Conservation (phyloP, 805 yeast species). For the Zygosaccharomyces rouxii region DNA sequence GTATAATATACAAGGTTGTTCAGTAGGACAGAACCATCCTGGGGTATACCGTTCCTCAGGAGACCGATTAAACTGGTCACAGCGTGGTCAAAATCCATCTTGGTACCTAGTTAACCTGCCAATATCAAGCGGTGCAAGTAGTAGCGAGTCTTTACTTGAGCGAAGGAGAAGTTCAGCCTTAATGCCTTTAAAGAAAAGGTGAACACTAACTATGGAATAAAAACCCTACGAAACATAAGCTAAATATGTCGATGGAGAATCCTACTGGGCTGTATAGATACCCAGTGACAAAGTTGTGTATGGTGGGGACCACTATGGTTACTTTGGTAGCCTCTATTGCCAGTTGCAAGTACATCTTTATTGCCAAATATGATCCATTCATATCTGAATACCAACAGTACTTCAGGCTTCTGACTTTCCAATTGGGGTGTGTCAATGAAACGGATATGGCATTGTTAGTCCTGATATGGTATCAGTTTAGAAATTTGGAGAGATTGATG, state of each 20-base stretch:
- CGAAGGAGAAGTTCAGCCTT: neutral
- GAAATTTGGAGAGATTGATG: constrained; percentile 52
- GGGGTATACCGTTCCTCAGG: constrained; percentile 1
- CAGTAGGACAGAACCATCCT: constrained; percentile 11
- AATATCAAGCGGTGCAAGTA: neutral
- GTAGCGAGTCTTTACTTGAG: neutral
- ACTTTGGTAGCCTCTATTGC: constrained; percentile 30
- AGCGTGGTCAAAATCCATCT: constrained; percentile 9
- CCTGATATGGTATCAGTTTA: constrained; percentile 47
- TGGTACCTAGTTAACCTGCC: neutral
- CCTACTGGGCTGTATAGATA: constrained; percentile 23
- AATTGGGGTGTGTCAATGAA: constrained; percentile 53
- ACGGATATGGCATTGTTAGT: constrained; percentile 49
- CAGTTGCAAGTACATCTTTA: constrained; percentile 27
- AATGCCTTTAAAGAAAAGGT: neutral
- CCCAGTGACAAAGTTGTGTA: constrained; percentile 30
- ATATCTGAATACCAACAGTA: constrained; percentile 51
- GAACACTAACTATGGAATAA: neutral
- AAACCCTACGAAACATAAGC: neutral
- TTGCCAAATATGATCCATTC: constrained; percentile 42
- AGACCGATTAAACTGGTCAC: constrained; percentile 9
- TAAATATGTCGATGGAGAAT: constrained; percentile 21
- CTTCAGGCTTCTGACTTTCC: constrained; percentile 50
- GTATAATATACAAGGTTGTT: constrained; percentile 29
- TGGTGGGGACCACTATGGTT: constrained; percentile 24